Evolutionary conservation across 2,329 filamentous ascomycete species (phyloP), one percentile per base, ranked within the genome.

Genomic region (Teratosphaeria gauchensis): DNA sequence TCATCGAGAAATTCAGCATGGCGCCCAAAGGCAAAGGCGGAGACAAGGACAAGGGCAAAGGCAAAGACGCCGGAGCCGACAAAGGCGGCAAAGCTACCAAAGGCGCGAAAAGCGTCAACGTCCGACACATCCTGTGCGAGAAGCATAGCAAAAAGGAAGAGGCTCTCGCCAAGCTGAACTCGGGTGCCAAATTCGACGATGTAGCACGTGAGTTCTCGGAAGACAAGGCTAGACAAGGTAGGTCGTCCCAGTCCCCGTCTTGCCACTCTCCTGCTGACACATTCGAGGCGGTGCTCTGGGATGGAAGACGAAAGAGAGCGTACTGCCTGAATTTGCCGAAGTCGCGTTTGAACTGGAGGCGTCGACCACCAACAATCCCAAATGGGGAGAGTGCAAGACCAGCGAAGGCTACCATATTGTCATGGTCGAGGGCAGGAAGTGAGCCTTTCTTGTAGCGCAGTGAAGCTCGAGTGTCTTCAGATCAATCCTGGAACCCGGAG

Each of bases 121-220:
- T 88, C 56, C 82, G 88, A 48, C 88, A 91, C 72, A 89, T 90
- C 60, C 73, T 89, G 76, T 91, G 88, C 67, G 85, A 86, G 70
- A 92, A 92, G 69, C 84, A 90, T 69, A 75, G 78, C n/a, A 89
- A 86, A 72, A 91, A 90, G 69, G 87, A 90, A 69, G 85, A 90
- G 69, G 88, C 88, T 0, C 71, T 90, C 16, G 81, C 80, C 58
- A 87, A 89, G 74, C 73, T 92, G 56, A 80, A 79, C 46, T 82
- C 78, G 3, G 86, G 87, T 1, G 79, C 78, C 55, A 89, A 87
- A 66, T 92, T 91, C 68, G 87, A 90, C 65, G 84, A 88, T 54
- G 87, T 91, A 5, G 88, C 88, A 9, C 77, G 82, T 56, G 82
- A 85, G 64, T 88, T 83, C 68, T 89, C 85, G 0, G 88, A 91